phyloP scores from a whole-genome alignment of 176 grass and related monocot genomes.

The Bromus sterilis region DNA sequence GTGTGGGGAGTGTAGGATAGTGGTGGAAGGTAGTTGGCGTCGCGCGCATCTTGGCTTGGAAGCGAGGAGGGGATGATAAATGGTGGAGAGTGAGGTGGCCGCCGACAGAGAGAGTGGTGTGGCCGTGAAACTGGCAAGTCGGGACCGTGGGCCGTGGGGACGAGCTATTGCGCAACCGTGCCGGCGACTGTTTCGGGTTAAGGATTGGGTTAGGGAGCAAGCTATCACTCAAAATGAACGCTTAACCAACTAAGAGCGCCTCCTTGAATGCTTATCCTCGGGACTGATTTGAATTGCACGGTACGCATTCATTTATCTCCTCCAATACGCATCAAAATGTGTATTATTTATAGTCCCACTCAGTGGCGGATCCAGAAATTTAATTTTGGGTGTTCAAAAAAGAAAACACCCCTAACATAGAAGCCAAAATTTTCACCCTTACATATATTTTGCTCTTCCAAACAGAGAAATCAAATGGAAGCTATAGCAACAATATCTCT shows the following conservation, averaged over 20 bases:
- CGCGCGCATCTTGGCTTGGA: constrained; percentile 39
- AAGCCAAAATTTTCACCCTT: too few species aligned
- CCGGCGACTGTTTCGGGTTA: neutral
- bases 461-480: too few species aligned
- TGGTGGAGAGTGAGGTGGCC: neutral
- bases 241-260: neutral
- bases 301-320: neutral
- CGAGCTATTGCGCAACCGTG: neutral
- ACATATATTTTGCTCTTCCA: too few species aligned
- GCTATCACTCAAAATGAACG: neutral
- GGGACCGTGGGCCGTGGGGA: neutral
- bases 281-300: neutral
- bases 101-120: neutral
- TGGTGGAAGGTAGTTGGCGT: constrained; percentile 22
- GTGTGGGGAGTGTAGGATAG: neutral
- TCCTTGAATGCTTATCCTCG: neutral
- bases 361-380: too few species aligned
- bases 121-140: neutral
- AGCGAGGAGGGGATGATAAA: constrained; percentile 3
- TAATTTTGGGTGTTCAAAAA: too few species aligned
- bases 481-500: too few species aligned
- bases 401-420: too few species aligned
- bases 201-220: neutral
- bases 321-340: neutral
- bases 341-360: too few species aligned